Conservation (phyloP, 129 eudicot species). For the Helianthus annuus region DNA sequence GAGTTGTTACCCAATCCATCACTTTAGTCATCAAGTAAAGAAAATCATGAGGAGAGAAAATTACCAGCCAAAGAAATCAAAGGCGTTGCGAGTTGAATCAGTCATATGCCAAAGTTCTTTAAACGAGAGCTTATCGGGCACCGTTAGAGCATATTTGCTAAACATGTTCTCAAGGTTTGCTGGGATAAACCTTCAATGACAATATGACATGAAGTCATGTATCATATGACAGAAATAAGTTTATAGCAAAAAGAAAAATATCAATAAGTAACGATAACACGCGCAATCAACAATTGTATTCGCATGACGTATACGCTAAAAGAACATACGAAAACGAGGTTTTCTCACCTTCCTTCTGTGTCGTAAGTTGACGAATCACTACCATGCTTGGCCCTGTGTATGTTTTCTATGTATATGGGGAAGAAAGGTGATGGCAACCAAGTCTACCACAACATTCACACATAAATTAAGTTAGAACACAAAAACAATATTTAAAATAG, state of each 20-base stretch:
- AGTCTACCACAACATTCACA: constrained; percentile 37
- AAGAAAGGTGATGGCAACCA: constrained; percentile 71
- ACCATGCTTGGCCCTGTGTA: constrained; percentile 69
- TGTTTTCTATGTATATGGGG: constrained; percentile 59
- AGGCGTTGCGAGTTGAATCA: constrained; percentile 43
- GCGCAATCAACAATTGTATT: background rate
- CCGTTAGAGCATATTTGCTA: constrained; percentile 51
- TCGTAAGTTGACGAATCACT: constrained; percentile 66
- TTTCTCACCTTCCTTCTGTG: constrained; percentile 69
- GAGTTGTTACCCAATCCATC: too few relatives aligned
- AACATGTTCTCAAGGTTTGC: constrained; percentile 61
- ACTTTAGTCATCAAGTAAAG: background rate
- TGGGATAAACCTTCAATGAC: constrained; percentile 44
- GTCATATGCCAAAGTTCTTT: constrained; percentile 67
- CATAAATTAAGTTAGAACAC: background rate
- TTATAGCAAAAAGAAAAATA: background rate
- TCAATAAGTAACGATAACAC: background rate
- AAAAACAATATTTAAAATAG: background rate
- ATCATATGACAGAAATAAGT: background rate
- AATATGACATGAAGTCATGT: background rate
- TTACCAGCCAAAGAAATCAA: constrained; percentile 65
- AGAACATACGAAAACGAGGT: constrained; percentile 1
- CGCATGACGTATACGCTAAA: background rate
- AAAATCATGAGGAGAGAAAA: constrained; percentile 3
- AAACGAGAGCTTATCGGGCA: constrained; percentile 51